Evolutionary conservation across 2,329 filamentous ascomycete species (phyloP), one percentile per base, ranked within the genome.

Genomic region (Trichoderma koningii): DNA sequence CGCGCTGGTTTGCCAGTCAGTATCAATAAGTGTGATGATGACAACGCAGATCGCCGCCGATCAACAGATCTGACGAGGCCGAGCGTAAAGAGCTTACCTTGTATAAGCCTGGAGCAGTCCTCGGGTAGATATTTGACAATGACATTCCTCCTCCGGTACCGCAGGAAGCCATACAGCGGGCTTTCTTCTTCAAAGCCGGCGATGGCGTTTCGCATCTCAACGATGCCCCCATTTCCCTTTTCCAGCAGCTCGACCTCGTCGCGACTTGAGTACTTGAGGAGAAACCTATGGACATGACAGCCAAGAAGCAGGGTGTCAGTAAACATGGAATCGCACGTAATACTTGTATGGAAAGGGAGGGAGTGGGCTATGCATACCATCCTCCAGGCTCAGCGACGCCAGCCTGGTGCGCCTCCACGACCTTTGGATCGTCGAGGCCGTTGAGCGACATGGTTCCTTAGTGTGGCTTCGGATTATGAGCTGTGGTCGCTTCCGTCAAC

Each of bases 41-140:
- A 15, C 34, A 51, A 10, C 38, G 62, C 51, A 45, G 45, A 55
- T 55, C 30, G 66, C 23, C 34, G 47, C 28, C 28, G 57, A 52
- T 61, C 57, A 38, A 50, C 2, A 44, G 28, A 57, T 47, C 30
- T 34, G 53, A 42, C 50, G 19, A 26, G 67, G 26, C 66, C 52
- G 38, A 28, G n/a, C 15, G 38, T 9, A 28, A 60, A 30, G 9
- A 30, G 55, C 86, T 71, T 78, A 97, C 95, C 95, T 90, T 97
- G 91, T 62, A 99, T 82, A 63, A 99, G 82, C 72, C 95, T 87
- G 68, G 95, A 98, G 69, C 93, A 94, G 66, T 89, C 91, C 66
- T 96, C 92, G 1, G 94, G 95, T 68, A 97, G 85, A 76, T 95
- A 97, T 80, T 95, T 97, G 76, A 99, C 85, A 66, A 99, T 80